Evolutionary conservation across 352 stramenopile species (phyloP), one percentile per base, ranked within the genome.

Genomic region (Globisporangium nagaii): DNA sequence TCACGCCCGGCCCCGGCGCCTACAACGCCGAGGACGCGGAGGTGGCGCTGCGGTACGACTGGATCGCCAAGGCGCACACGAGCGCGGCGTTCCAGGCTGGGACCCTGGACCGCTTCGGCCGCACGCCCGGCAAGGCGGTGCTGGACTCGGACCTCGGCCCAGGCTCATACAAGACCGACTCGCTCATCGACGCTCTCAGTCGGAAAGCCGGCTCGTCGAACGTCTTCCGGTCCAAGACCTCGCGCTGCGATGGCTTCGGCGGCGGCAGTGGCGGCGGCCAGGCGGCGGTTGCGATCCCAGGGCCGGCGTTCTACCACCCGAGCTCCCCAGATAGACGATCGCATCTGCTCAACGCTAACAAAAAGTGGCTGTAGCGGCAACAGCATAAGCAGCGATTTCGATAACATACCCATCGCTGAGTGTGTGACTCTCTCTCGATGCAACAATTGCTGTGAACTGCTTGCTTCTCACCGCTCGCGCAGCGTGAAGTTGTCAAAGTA

Each of bases 401-500:
- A n/a, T n/a, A n/a, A n/a, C n/a, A n/a, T n/a, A n/a, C n/a, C n/a
- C n/a, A n/a, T n/a, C n/a, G n/a, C n/a, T n/a, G n/a, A n/a, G n/a
- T n/a, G n/a, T n/a, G n/a, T n/a, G n/a, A n/a, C n/a, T n/a, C n/a
- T n/a, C n/a, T n/a, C n/a, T n/a, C n/a, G n/a, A n/a, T n/a, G n/a
- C n/a, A n/a, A n/a, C n/a, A n/a, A n/a, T n/a, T n/a, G n/a, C n/a
- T n/a, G n/a, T 34, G 22, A 56, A 27, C 28, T n/a, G 25, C 13
- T 39, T 4, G 28, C 36, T 17, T 19, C 27, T 57, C 39, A 57
- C 62, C 45, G 65, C n/a, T 70, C 42, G 47, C 53, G 60, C 8
- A 75, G 79, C 10, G 65, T 82, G 56, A 93, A 93, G 58, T 90
- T 90, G 42, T 91, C 83, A 66, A 91, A 93, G 60, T 87, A 93